phyloP scores from a whole-genome alignment of 345 rosid species.

The Melaleuca alternifolia region DNA sequence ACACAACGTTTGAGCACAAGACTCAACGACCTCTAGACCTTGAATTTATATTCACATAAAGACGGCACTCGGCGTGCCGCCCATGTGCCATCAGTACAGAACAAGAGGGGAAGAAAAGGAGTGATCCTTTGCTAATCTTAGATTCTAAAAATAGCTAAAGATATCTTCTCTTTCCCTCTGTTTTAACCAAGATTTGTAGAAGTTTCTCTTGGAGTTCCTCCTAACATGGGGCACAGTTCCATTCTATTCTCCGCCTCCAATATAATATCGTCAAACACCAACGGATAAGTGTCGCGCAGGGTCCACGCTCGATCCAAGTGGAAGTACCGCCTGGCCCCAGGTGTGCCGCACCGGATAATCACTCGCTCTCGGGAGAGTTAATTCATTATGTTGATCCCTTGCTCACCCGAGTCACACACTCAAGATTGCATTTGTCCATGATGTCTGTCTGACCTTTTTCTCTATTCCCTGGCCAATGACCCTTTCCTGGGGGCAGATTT shows the following conservation, averaged over 20 bases:
- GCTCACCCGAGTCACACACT: neutral
- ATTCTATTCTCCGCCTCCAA: neutral
- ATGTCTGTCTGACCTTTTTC: neutral
- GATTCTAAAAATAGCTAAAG: neutral
- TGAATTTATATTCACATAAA: slow-evolving; percentile 12
- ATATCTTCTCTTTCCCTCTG: neutral
- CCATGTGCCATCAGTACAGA: slow-evolving; percentile 20
- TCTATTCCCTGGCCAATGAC: neutral
- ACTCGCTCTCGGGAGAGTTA: neutral
- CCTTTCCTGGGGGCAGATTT: neutral
- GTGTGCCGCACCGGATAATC: slow-evolving; percentile 12
- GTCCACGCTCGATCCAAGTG: slow-evolving; percentile 25
- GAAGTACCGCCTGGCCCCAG: neutral
- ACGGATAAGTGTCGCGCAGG: slow-evolving; percentile 43
- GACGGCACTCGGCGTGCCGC: slow-evolving; percentile 17
- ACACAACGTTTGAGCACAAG: neutral
- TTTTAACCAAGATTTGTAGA: slow-evolving; percentile 3
- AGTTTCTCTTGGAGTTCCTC: neutral
- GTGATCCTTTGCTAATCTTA: neutral
- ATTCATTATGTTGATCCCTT: neutral
- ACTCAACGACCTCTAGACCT: neutral
- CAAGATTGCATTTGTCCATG: neutral
- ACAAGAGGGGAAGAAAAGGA: neutral
- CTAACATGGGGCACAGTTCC: slow-evolving; percentile 2
- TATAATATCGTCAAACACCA: neutral